Base-by-base conservation (phyloP, 129 eudicot species). In the Ambrosia trifida region DNA sequence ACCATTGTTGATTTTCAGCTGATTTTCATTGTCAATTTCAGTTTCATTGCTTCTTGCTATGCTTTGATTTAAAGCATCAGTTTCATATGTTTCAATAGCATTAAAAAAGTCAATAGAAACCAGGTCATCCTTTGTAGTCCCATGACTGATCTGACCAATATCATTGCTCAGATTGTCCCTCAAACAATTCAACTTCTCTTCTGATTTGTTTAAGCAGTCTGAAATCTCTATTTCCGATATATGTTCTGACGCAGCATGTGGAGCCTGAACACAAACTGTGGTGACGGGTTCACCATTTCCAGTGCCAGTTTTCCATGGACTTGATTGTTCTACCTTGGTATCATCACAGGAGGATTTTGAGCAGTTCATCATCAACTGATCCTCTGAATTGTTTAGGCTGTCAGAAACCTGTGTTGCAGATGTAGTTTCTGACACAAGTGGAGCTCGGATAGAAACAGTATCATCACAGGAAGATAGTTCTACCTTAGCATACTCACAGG, bases 1-100 rank as follows among this genome's bases (percentile, higher is more conserved):
- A 54, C 56, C 33, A 43, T 41, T 43, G 47, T 72, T 41, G 7
- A 30, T 30, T 31, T 72, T 64, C 59, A 52, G 72, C 67, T 80
- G 64, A 67, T 71, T 31, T 16, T 75, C 83, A 64, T 64, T 17
- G 36, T 38, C 30, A 19, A 46, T 44, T 28, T 54, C 67, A 64
- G 51, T 56, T 50, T 41, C 79, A n/a, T 40, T 56, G 73, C 13
- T 5, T 30, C 74, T 57, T 82, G 60, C 70, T 57, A 69, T 19
- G 80, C 75, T 40, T 66, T 82, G 62, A 79, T 38, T 65, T 38
- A 28, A 65, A 63, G 80, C 44, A 46, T 68, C 70, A 10, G 47
- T n/a, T 68, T 58, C 70, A 46, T 69, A 51, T 2, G 41, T n/a
- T 36, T 64, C 4, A 67, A 46, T 57, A 67, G 41, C 61, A 54